Percentiles rank a stretch among this genome's conserved stretches.
These are phyloP conservation scores for Candida cerambycidarum DNA, from an alignment of 805 yeast genomes.

Conservation along the genomic window DNA sequence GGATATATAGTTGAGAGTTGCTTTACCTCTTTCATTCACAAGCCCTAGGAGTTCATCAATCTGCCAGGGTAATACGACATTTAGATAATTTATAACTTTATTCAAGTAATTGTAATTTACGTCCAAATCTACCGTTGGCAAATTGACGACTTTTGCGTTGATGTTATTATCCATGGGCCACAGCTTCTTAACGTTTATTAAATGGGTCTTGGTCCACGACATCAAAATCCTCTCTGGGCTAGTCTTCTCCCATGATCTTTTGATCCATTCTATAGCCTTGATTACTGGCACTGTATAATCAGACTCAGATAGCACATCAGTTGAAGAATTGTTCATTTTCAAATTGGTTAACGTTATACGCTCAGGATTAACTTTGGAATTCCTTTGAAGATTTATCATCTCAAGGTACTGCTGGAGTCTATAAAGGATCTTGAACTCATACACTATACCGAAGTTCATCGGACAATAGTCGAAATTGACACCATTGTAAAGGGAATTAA, in stretches of 20 bases:
- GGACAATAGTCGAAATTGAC: slow-evolving; percentile 56
- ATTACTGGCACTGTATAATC: slow-evolving; percentile 52
- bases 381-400: slow-evolving; percentile 37
- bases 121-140: slow-evolving; percentile 8
- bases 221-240: slow-evolving; percentile 29
- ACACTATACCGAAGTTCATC: slow-evolving; percentile 62
- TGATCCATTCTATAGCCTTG: slow-evolving; percentile 58
- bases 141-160: not conserved
- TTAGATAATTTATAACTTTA: slow-evolving; percentile 46
- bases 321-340: slow-evolving; percentile 8
- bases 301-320: slow-evolving; percentile 35
- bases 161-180: slow-evolving; percentile 26
- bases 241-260: slow-evolving; percentile 53
- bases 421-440: slow-evolving; percentile 59
- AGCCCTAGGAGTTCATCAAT: slow-evolving; percentile 53
- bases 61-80: slow-evolving; percentile 59
- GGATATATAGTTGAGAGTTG: slow-evolving; percentile 49
- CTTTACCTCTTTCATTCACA: slow-evolving; percentile 42
- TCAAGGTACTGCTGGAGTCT: slow-evolving; percentile 57
- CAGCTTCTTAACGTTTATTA: slow-evolving; percentile 23
- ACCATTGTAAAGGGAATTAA: slow-evolving; percentile 38
- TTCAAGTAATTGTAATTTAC: slow-evolving; percentile 43
- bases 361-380: slow-evolving; percentile 3
- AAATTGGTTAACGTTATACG: slow-evolving; percentile 2
- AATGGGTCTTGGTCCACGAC: slow-evolving; percentile 37